These are phyloP conservation scores for Metarhizium album DNA, from an alignment of 2,329 filamentous ascomycete species.

Conservation along the genomic window DNA sequence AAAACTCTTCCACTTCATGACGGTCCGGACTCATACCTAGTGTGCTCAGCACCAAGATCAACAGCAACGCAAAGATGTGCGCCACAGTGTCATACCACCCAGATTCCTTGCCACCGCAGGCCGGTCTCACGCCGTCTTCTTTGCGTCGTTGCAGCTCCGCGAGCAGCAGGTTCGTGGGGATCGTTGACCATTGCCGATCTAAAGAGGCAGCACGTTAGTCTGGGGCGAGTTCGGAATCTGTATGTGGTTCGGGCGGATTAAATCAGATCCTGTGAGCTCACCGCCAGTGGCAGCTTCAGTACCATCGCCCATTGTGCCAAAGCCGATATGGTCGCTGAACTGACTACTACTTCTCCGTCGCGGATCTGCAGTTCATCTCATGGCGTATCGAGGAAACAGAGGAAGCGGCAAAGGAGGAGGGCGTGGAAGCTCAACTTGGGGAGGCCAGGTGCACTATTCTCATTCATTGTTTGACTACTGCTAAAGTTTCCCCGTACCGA, in stretches of 20 bases:
- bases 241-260: too few species aligned
- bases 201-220: slow-evolving; percentile 1
- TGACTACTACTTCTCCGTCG: slow-evolving; percentile 2
- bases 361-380: slow-evolving; percentile 1
- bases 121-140: slow-evolving; percentile 30
- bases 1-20: not conserved
- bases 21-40: slow-evolving; percentile 29
- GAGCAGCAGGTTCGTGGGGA: slow-evolving; percentile 40
- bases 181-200: slow-evolving; percentile 32
- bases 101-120: slow-evolving; percentile 40
- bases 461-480: too few species aligned
- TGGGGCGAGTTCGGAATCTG: not conserved
- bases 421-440: not conserved
- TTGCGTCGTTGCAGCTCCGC: slow-evolving; percentile 42
- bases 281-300: slow-evolving; percentile 10
- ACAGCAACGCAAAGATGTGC: slow-evolving; percentile 56
- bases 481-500: too few species aligned
- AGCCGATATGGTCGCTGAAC: slow-evolving; percentile 2
- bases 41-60: slow-evolving; percentile 53
- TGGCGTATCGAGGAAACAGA: not conserved
- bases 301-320: slow-evolving; percentile 9
- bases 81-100: slow-evolving; percentile 54
- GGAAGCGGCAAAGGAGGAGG: not conserved
- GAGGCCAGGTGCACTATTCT: not conserved
- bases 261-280: not conserved